phyloP scores from a whole-genome alignment of 2,329 filamentous ascomycete species.

The Xylaria digitata region DNA sequence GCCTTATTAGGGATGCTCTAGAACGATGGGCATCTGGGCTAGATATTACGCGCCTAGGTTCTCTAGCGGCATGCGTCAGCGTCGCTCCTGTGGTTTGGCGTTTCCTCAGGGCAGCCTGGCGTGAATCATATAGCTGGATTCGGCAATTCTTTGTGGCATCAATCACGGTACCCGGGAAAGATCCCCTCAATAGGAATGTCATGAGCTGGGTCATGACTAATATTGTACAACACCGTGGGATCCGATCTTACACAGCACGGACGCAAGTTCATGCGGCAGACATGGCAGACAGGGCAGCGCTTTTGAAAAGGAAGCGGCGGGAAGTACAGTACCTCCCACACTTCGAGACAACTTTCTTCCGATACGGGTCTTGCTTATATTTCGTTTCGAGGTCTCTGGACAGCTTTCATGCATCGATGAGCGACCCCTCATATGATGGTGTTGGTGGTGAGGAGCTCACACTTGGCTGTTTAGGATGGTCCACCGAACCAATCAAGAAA shows the following conservation, averaged over 20 bases:
- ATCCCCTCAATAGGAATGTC: constrained; percentile 59
- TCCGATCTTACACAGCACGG: constrained; percentile 58
- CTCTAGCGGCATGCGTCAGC: constrained; percentile 58
- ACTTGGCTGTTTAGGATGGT: constrained; percentile 63
- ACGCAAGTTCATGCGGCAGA: constrained; percentile 53
- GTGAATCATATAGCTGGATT: constrained; percentile 55
- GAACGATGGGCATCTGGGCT: constrained; percentile 56
- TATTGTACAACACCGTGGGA: constrained; percentile 51
- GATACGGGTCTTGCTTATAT: constrained; percentile 60
- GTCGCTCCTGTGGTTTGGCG: constrained; percentile 56
- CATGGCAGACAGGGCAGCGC: constrained; percentile 53
- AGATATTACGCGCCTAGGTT: constrained; percentile 59
- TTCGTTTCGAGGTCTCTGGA: constrained; percentile 57
- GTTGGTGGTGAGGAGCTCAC: constrained; percentile 60
- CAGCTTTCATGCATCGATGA: constrained; percentile 52
- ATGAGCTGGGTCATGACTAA: constrained; percentile 59
- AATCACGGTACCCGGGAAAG: constrained; percentile 57
- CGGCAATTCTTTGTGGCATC: constrained; percentile 58
- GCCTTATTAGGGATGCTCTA: constrained; percentile 53
- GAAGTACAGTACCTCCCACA: constrained; percentile 59
- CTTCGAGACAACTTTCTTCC: constrained; percentile 61
- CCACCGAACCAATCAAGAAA: constrained; percentile 59
- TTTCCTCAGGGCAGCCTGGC: constrained; percentile 52
- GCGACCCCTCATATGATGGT: constrained; percentile 59
- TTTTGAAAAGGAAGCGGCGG: constrained; percentile 56